Conservation (phyloP, 805 yeast genomes). For the Hagleromyces aurorensis region DNA sequence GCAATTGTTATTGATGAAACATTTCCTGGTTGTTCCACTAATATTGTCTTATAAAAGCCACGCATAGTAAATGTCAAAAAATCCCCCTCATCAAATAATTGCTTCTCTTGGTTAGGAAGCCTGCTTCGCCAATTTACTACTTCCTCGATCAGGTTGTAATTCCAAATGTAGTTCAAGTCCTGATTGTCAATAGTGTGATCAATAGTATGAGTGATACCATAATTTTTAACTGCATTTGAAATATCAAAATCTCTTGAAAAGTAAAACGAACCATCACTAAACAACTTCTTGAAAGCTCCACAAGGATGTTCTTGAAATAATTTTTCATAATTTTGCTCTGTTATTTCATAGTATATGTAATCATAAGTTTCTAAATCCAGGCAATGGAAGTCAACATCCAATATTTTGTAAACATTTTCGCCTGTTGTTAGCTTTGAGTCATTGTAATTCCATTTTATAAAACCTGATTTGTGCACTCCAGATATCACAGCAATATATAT, state of each 20-base stretch:
- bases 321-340: slow-evolving; percentile 25
- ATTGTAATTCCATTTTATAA: slow-evolving; percentile 37
- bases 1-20: slow-evolving; percentile 55
- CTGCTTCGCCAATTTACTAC: slow-evolving; percentile 63
- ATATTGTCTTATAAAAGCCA: slow-evolving; percentile 77
- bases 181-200: slow-evolving; percentile 40
- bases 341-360: slow-evolving; percentile 19
- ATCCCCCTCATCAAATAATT: slow-evolving; percentile 53
- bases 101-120: slow-evolving; percentile 51
- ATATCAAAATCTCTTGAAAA: slow-evolving; percentile 86
- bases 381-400: slow-evolving; percentile 60
- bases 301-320: slow-evolving; percentile 65
- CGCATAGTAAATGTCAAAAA: slow-evolving; percentile 79
- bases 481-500: slow-evolving; percentile 55
- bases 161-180: slow-evolving; percentile 86
- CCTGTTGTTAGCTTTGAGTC: slow-evolving; percentile 27
- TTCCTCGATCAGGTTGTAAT: slow-evolving; percentile 73
- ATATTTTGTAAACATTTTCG: slow-evolving; percentile 45
- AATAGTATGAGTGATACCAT: slow-evolving; percentile 42
- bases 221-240: slow-evolving; percentile 68
- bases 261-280: slow-evolving; percentile 79
- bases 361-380: slow-evolving; percentile 52
- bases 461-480: slow-evolving; percentile 45
- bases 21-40: slow-evolving; percentile 18
- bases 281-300: slow-evolving; percentile 58